Evolutionary conservation across 129 eudicot genomes (phyloP).

Genomic region (Artemisia argyi): DNA sequence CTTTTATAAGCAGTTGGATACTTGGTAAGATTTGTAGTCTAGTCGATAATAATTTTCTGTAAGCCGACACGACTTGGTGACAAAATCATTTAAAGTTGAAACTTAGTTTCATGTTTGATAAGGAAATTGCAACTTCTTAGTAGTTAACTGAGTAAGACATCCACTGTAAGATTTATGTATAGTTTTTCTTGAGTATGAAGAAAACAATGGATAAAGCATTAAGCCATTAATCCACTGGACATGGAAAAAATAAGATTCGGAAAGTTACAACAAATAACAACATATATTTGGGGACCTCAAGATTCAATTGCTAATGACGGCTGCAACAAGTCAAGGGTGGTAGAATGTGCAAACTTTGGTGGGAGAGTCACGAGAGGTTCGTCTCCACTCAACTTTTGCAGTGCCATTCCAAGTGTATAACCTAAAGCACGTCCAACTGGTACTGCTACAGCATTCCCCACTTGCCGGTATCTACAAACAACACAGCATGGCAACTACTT

Average conservation of each 20-base stretch:
- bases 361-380: slow-evolving; percentile 54
- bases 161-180: slow-evolving; percentile 33
- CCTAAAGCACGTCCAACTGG: slow-evolving; percentile 68
- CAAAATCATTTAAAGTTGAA: slow-evolving; percentile 33
- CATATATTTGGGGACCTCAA: neutral
- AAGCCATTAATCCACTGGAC: too few relatives aligned
- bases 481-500: too few relatives aligned
- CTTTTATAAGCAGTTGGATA: slow-evolving; percentile 22
- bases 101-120: slow-evolving; percentile 15
- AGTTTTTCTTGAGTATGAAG: slow-evolving; percentile 31
- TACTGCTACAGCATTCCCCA: slow-evolving; percentile 75
- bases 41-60: neutral
- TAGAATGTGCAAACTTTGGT: slow-evolving; percentile 59
- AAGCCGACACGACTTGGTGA: slow-evolving; percentile 21
- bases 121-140: slow-evolving; percentile 36
- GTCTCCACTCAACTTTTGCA: slow-evolving; percentile 39
- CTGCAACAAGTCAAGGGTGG: slow-evolving; percentile 40
- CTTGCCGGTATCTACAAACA: slow-evolving; percentile 51
- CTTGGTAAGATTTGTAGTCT: slow-evolving; percentile 3
- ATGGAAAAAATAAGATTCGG: neutral
- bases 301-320: slow-evolving; percentile 4
- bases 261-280: slow-evolving; percentile 12
- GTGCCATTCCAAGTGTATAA: slow-evolving; percentile 54
- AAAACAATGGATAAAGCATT: slow-evolving; percentile 20
- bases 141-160: slow-evolving; percentile 37